Conservation (phyloP, 1,139 yeast species). For the Blastobotrys illinoisensis region DNA sequence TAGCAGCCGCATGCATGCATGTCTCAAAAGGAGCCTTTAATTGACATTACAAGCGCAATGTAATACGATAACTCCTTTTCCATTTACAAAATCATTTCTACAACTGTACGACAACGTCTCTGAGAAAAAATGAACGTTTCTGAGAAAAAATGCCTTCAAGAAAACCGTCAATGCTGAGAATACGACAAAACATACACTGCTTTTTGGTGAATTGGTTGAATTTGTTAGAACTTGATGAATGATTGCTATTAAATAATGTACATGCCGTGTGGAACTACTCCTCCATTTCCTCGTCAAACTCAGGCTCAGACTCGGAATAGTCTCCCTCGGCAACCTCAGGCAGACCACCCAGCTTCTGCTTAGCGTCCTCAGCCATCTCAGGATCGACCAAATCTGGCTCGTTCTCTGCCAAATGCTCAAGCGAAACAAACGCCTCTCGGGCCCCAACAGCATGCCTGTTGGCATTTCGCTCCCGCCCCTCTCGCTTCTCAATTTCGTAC, state of each 20-base stretch:
- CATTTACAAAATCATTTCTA: too few species aligned
- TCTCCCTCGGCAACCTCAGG: conserved; percentile 30
- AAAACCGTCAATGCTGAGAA: too few species aligned
- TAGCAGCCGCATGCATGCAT: background rate
- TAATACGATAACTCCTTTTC: too few species aligned
- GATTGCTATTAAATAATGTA: background rate
- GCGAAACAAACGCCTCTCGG: conserved; percentile 28
- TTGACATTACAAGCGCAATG: too few species aligned
- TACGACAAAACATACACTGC: too few species aligned
- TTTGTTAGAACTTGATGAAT: too few species aligned
- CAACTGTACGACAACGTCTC: too few species aligned
- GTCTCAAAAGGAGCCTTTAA: background rate
- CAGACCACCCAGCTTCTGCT: conserved; percentile 33
- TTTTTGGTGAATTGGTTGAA: too few species aligned
- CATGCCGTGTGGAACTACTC: conserved; percentile 3
- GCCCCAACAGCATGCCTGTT: conserved; percentile 30
- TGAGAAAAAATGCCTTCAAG: too few species aligned
- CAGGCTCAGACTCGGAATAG: conserved; percentile 24
- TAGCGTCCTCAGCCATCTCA: conserved; percentile 27
- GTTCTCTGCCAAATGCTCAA: conserved; percentile 21
- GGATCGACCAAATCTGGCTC: conserved; percentile 24
- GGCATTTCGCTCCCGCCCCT: conserved; percentile 15
- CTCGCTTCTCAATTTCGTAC: conserved; percentile 14
- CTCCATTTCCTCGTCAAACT: conserved; percentile 18
- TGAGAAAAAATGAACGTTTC: too few species aligned